Base-by-base conservation (phyloP, 208 protist genomes). In the Paratrypanosoma confusum region DNA sequence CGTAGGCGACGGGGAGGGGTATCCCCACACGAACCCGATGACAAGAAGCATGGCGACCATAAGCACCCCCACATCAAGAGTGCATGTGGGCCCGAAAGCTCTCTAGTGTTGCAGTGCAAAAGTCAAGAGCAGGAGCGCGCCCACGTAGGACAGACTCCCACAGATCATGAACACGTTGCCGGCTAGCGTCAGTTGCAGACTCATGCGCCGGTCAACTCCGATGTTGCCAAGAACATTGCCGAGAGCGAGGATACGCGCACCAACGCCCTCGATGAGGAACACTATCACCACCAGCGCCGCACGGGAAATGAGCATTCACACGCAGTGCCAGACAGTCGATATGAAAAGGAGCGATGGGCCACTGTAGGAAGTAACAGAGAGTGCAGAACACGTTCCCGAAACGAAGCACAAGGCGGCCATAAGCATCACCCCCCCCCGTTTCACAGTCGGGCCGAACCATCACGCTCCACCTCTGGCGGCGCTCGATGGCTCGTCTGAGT, bases 231-330 rank as follows among this genome's bases (percentile, higher is more conserved):
- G 23, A 17, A 58, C 26, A 50, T 50, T 50, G 7, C 51, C 51
- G 14, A 58, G 13, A 42, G 49, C 27, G 25, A 50, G 41, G 11
- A 58, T 16, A 3, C 46, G 1, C 14, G 27, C 45, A 11, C 40
- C 51, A 17, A 32, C 41, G 28, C 13, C 13, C 21, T 58, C 51
- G 23, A 50, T 23, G 7, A 58, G 26, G 32, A 58, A 58, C 5
- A 58, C 26, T 27, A 58, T 58, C 14, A 50, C 33, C 11, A 13
- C 3, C 31, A 23, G 39, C 18, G 26, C 11, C 21, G 42, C n/a
- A 11, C 51, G 51, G 14, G 41, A 58, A 14, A 50, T 21, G 16
- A 58, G 32, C 39, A 58, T 58, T 41, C 51, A 58, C 17, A 41
- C 7, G 34, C 31, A 58, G 18, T 58, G 51, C 34, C 46, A 21